Evolutionary conservation across 768 basidiomycete species (phyloP).

Genomic region (Phanerodontia chrysosporium): DNA sequence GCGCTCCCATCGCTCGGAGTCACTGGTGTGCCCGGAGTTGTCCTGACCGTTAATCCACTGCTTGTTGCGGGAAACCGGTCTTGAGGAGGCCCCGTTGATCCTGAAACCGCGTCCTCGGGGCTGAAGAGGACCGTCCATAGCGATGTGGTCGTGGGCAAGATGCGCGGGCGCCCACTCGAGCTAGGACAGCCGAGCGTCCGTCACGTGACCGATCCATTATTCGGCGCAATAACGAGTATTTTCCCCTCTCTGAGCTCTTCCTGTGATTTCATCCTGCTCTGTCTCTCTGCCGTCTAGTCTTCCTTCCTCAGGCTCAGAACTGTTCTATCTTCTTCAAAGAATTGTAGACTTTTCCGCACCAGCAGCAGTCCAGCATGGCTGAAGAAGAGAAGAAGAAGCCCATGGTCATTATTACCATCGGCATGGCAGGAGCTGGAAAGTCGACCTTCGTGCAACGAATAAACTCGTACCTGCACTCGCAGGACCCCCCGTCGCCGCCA

Average conservation of each 20-base stretch:
- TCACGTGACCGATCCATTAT: constrained; percentile 1
- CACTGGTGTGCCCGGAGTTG: constrained; percentile 34
- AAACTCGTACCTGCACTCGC: constrained; percentile 84
- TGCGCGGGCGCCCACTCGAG: not conserved
- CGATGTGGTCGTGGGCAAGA: not conserved
- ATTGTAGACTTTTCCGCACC: too few relatives aligned
- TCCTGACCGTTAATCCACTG: constrained; percentile 55
- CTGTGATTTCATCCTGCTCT: not conserved
- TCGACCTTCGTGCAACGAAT: constrained; percentile 96
- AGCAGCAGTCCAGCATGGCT: too few relatives aligned
- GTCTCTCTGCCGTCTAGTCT: not conserved
- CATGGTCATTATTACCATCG: constrained; percentile 83
- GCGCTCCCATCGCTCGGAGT: constrained; percentile 56
- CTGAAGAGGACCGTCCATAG: constrained; percentile 10
- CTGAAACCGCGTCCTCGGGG: constrained; percentile 13
- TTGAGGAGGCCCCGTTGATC: constrained; percentile 11
- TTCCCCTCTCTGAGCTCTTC: not conserved
- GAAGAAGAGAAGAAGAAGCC: constrained; percentile 48
- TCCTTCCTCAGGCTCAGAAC: not conserved
- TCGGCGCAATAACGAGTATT: not conserved
- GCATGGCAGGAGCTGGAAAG: constrained; percentile 97
- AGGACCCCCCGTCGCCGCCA: constrained; percentile 62
- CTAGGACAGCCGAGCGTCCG: not conserved
- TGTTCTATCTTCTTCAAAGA: not conserved
- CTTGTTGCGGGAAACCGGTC: constrained; percentile 48